Evolutionary conservation across 306 rosid genomes (phyloP), one percentile per base, ranked within the genome.

Genomic region (Cucurbita maxima): DNA sequence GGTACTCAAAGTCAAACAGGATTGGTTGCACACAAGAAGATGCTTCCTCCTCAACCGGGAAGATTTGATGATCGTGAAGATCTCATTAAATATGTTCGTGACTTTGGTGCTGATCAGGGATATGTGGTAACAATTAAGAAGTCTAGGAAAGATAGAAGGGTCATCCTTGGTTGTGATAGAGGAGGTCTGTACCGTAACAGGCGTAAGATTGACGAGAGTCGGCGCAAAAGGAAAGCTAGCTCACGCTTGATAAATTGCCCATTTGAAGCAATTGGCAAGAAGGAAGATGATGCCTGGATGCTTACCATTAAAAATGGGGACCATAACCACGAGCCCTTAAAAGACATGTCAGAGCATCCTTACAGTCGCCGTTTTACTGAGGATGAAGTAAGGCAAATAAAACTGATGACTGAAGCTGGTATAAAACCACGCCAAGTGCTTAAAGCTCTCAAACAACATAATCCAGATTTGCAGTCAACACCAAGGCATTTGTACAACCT

Each of bases 221-320:
- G 86, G 72, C 91, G 89, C 75, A 85, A 83, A 81, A 83, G 96
- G 83, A 89, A 87, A 73, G 89, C 89, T 59, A 85, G 76, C 75
- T 89, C 91, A 13, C 91, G 89, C 80, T 88, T 89, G 73, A 89
- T 89, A 80, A 86, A 89, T 72, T 89, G 96, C 80, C 91, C 96
- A 25, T 89, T 89, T 80, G 96, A 89, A 82, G 91, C 89, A 75
- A 76, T 87, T 50, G 96, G 96, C 59, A 89, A 83, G 81, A 89
- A 76, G 79, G 88, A 85, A 70, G 89, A 80, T 74, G 96, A 85
- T 74, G 37, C 48, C 52, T 89, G 96, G 96, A 81, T 87, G 41
- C 96, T 89, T 67, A 81, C 83, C 6, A 76, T 89, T 77, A 87
- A 81, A 79, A 85, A 86, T 80, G 91, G 88, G 52, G 84, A 82